phyloP scores from a whole-genome alignment of 768 basidiomycete genomes.

The Guyanaporus albipodus region DNA sequence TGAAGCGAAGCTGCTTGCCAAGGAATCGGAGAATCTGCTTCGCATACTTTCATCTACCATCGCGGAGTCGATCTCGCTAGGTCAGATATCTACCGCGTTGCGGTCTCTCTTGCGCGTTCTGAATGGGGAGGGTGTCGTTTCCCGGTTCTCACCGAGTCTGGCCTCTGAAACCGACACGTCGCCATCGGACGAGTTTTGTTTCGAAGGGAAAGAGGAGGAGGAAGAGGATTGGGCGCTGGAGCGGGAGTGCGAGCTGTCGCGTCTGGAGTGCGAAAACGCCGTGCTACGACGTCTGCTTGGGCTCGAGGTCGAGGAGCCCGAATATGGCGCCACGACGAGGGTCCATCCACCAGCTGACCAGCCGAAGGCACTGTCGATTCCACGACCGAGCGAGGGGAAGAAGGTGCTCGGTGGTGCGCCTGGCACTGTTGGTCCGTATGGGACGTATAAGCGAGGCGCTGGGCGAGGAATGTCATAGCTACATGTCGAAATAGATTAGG shows the following conservation, averaged over 20 bases:
- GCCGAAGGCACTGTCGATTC: constrained; percentile 6
- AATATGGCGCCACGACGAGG: neutral
- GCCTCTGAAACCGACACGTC: constrained; percentile 5
- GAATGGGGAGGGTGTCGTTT: constrained; percentile 55
- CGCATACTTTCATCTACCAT: constrained; percentile 59
- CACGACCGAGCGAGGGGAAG: constrained; percentile 17
- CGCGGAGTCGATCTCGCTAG: constrained; percentile 62
- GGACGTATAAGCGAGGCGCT: constrained; percentile 37
- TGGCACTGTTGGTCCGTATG: constrained; percentile 41
- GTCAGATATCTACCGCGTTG: constrained; percentile 64
- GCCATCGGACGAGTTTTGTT: constrained; percentile 13
- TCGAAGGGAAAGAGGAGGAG: constrained; percentile 41
- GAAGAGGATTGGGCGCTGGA: constrained; percentile 80
- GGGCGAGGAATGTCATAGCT: no score
- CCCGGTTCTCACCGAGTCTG: neutral
- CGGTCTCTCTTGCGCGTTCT: constrained; percentile 66
- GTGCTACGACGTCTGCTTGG: constrained; percentile 72
- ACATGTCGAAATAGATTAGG: no score
- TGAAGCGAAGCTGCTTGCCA: constrained; percentile 75
- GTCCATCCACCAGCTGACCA: constrained; percentile 10
- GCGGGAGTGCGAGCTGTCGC: constrained; percentile 84
- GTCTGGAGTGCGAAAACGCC: constrained; percentile 85
- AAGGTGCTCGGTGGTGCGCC: constrained; percentile 33
- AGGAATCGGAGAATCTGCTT: constrained; percentile 64
- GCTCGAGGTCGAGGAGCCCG: constrained; percentile 33